A percentile compares a stretch with the other conserved stretches of the same genome.
phyloP scores from a whole-genome alignment of 768 basidiomycete species.

The Butyriboletus loyo region DNA sequence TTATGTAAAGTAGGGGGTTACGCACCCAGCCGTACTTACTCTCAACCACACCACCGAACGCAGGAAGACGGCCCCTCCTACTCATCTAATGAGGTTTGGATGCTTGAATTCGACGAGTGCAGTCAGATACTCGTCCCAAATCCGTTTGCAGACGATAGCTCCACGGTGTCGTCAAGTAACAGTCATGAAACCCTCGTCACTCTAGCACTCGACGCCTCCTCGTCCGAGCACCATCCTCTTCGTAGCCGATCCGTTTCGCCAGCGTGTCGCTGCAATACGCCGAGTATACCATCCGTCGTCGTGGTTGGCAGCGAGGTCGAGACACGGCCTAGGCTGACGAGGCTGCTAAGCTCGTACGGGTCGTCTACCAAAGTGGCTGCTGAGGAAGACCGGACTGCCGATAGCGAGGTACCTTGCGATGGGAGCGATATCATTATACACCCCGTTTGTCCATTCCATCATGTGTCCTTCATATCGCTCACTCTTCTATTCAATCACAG shows the following conservation, averaged over 20 bases:
- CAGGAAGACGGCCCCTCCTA: slow-evolving; percentile 2
- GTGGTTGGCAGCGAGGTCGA: neutral
- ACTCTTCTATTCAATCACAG: slow-evolving; percentile 36
- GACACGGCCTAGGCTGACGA: slow-evolving; percentile 4
- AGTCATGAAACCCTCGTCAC: neutral
- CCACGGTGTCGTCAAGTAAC: neutral
- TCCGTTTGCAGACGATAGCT: slow-evolving; percentile 9
- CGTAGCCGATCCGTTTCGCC: slow-evolving; percentile 9
- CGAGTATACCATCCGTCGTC: neutral
- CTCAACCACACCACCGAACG: neutral
- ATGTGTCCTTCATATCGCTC: neutral
- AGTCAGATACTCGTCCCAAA: slow-evolving; percentile 21
- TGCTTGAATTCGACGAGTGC: slow-evolving; percentile 26
- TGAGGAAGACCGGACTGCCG: neutral
- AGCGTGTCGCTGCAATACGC: neutral
- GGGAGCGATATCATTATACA: slow-evolving; percentile 11
- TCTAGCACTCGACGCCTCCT: neutral
- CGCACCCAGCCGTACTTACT: neutral
- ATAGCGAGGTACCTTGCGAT: neutral
- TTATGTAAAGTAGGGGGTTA: slow-evolving; percentile 11
- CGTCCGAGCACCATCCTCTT: slow-evolving; percentile 17
- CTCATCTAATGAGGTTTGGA: slow-evolving; percentile 25
- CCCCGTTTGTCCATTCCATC: slow-evolving; percentile 12
- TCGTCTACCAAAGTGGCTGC: neutral
- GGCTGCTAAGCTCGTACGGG: neutral